phyloP scores from a whole-genome alignment of 352 stramenopile species.

The Phytophthora litchii region DNA sequence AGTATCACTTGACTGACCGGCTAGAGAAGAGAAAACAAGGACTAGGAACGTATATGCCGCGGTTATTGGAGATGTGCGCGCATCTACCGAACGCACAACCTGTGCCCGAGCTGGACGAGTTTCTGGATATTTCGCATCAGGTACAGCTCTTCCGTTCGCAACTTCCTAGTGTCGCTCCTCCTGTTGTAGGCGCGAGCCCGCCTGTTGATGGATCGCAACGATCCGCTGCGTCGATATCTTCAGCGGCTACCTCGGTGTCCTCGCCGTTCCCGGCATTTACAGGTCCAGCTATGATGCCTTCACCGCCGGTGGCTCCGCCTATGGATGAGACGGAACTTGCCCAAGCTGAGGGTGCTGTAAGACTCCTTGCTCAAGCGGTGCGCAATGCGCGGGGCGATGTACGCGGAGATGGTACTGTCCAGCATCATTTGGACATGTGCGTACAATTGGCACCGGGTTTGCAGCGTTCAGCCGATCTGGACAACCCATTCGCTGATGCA shows the following conservation, averaged over 20 bases:
- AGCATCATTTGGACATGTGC: constrained; percentile 45
- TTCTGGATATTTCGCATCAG: constrained; percentile 44
- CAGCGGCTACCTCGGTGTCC: constrained; percentile 12
- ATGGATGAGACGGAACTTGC: constrained; percentile 47
- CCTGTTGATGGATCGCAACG: constrained; percentile 9
- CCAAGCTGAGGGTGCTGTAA: constrained; percentile 40
- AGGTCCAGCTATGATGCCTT: constrained; percentile 18
- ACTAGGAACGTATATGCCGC: constrained; percentile 38
- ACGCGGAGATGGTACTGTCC: constrained; percentile 37
- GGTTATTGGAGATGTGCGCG: constrained; percentile 43
- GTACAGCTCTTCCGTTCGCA: constrained; percentile 38
- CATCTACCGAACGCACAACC: constrained; percentile 30
- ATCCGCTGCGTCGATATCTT: constrained; percentile 13
- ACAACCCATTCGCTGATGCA: constrained; percentile 44
- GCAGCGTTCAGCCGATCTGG: constrained; percentile 38
- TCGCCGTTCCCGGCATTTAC: constrained; percentile 30
- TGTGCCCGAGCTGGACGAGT: constrained; percentile 47
- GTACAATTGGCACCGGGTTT: constrained; percentile 37
- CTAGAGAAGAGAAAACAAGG: constrained; percentile 44
- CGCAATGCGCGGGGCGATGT: constrained; percentile 38
- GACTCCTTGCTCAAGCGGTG: constrained; percentile 34
- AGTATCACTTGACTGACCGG: constrained; percentile 41
- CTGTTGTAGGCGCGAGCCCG: constrained; percentile 11
- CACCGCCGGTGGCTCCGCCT: constrained; percentile 20
- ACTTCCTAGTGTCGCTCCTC: constrained; percentile 11